Conservation (phyloP, 2,329 filamentous ascomycete species). For the Fusarium abutilonis region DNA sequence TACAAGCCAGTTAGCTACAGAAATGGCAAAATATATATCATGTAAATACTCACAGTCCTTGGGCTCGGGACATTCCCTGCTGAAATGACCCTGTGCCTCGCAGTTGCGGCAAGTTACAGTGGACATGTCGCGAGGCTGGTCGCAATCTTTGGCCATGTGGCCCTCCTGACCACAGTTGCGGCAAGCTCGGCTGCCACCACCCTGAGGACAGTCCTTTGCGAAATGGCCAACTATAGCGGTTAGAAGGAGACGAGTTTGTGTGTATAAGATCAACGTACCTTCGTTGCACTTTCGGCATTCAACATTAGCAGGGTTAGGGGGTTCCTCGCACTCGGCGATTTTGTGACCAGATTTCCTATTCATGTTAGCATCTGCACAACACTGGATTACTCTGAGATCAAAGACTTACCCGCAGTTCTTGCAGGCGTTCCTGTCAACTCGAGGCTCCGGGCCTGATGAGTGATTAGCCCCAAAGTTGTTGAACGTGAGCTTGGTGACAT, state of each 20-base stretch:
- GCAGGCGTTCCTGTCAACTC: conserved; percentile 72
- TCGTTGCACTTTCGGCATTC: conserved; percentile 73
- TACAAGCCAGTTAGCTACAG: conserved; percentile 38
- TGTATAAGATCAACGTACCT: conserved; percentile 56
- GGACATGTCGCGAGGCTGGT: conserved; percentile 56
- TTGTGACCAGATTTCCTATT: conserved; percentile 61
- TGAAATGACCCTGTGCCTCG: conserved; percentile 67
- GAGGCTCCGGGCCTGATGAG: conserved; percentile 63
- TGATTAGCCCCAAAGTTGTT: conserved; percentile 19
- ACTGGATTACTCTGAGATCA: neutral
- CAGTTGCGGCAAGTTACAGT: conserved; percentile 69
- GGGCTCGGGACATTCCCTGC: conserved; percentile 70
- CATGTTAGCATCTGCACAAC: conserved; percentile 20
- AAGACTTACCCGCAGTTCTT: conserved; percentile 69
- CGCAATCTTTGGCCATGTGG: conserved; percentile 64
- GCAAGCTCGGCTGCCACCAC: conserved; percentile 63
- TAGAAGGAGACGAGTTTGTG: conserved; percentile 1
- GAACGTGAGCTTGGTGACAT: neutral
- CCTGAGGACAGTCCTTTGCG: conserved; percentile 70
- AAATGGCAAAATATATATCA: neutral
- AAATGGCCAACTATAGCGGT: conserved; percentile 65
- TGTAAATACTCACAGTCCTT: conserved; percentile 49
- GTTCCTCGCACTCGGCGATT: conserved; percentile 63
- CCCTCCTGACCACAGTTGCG: conserved; percentile 73
- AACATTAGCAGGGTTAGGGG: conserved; percentile 68